Evolutionary conservation across 202 grass and related monocot genomes (phyloP).

Genomic region (Bolboschoenoplectus hybrid): DNA sequence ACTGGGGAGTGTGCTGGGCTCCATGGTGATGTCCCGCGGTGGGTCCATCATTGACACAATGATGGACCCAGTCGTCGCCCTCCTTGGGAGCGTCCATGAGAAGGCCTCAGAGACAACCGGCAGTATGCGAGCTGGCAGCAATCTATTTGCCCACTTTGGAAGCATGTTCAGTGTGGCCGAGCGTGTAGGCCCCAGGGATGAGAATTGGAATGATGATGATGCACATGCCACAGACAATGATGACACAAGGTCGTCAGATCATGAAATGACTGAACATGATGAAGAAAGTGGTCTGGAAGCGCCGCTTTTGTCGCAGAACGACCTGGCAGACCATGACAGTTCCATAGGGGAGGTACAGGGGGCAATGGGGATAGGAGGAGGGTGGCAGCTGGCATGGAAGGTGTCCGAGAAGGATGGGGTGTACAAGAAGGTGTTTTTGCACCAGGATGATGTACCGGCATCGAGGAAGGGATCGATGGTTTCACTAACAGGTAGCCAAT

Average conservation of each 20-base stretch:
- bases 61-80: conserved; percentile 70
- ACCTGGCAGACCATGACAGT: conserved; percentile 44
- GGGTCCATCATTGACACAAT: conserved; percentile 68
- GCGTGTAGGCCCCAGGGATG: conserved; percentile 44
- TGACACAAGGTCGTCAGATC: conserved; percentile 29
- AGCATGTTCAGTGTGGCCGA: conserved; percentile 77
- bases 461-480: background rate
- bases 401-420: conserved; percentile 54
- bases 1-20: conserved; percentile 61
- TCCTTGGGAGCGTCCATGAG: conserved; percentile 70
- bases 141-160: conserved; percentile 69
- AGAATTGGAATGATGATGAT: conserved; percentile 67
- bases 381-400: conserved; percentile 96
- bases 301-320: conserved; percentile 50
- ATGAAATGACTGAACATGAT: conserved; percentile 34
- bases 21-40: conserved; percentile 53
- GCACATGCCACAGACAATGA: conserved; percentile 18
- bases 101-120: conserved; percentile 36
- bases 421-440: conserved; percentile 87
- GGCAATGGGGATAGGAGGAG: conserved; percentile 85
- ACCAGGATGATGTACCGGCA: conserved; percentile 50
- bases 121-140: conserved; percentile 57
- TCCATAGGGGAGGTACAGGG: conserved; percentile 47
- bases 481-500: conserved; percentile 35
- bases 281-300: conserved; percentile 42